Conservation (phyloP, 1,139 yeast genomes). For the Nakaseomyces nivariensis region DNA sequence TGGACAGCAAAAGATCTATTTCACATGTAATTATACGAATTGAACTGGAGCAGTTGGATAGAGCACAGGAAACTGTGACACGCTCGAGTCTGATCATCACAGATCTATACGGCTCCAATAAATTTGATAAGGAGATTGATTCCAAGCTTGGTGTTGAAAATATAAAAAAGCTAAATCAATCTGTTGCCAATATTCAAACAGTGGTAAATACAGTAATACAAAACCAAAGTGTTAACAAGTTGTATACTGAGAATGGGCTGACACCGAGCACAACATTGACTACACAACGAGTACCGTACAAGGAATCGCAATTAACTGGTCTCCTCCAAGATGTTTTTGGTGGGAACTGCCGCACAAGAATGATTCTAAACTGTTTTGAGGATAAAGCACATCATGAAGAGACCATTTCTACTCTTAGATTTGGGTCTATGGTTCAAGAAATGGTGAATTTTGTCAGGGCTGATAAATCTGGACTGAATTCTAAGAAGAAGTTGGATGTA, state of each 20-base stretch:
- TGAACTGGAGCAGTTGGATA: conserved; percentile 53
- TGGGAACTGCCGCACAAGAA: conserved; percentile 75
- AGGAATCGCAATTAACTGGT: conserved; percentile 78
- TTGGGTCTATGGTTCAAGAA: conserved; percentile 70
- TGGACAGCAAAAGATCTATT: conserved; percentile 59
- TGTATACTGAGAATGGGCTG: neutral
- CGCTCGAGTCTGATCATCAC: conserved; percentile 48
- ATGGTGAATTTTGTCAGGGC: conserved; percentile 61
- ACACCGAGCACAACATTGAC: neutral
- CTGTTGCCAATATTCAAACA: conserved; percentile 68
- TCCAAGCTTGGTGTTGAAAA: conserved; percentile 69
- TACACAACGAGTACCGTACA: conserved; percentile 30
- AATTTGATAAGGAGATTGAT: conserved; percentile 75
- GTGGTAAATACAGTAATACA: conserved; percentile 31
- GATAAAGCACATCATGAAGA: conserved; percentile 51
- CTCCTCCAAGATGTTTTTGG: conserved; percentile 79
- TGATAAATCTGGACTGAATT: conserved; percentile 53
- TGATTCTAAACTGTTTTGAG: conserved; percentile 74
- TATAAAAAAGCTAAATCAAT: conserved; percentile 73
- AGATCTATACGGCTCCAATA: conserved; percentile 86
- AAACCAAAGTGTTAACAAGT: neutral
- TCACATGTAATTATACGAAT: conserved; percentile 77
- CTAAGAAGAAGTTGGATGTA: conserved; percentile 40
- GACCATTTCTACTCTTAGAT: conserved; percentile 67
- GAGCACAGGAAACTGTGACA: conserved; percentile 17